Conservation (phyloP, 2,329 filamentous ascomycete species). For the Colletotrichum destructivum region DNA sequence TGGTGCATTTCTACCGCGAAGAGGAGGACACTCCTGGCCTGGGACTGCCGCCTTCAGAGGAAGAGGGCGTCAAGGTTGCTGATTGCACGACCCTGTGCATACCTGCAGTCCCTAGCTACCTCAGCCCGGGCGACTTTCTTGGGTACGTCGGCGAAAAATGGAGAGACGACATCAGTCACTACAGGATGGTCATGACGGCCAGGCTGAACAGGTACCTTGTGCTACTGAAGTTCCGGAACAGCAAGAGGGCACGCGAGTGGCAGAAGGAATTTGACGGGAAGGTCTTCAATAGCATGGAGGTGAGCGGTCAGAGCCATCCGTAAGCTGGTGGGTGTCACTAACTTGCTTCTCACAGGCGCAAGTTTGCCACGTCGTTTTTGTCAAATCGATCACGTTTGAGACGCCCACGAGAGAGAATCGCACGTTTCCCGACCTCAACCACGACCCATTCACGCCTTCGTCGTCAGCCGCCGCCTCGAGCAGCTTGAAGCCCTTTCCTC, state of each 20-base stretch:
- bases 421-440: constrained; percentile 72
- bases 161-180: constrained; percentile 89
- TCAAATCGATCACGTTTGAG: constrained; percentile 91
- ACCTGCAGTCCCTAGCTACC: constrained; percentile 93
- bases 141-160: constrained; percentile 93
- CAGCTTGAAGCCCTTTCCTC: constrained; percentile 73
- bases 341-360: constrained; percentile 73
- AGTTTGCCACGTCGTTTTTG: constrained; percentile 94
- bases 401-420: constrained; percentile 65
- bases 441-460: constrained; percentile 75
- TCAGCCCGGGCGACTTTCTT: constrained; percentile 90
- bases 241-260: constrained; percentile 83
- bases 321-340: constrained; percentile 32
- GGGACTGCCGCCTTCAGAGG: constrained; percentile 48
- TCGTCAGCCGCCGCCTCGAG: constrained; percentile 57
- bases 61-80: constrained; percentile 58
- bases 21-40: constrained; percentile 79
- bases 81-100: constrained; percentile 93
- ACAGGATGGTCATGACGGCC: constrained; percentile 92
- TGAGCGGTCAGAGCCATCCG: constrained; percentile 53
- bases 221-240: constrained; percentile 90
- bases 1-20: constrained; percentile 95
- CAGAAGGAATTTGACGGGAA: constrained; percentile 91
- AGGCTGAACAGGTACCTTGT: constrained; percentile 94
- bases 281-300: constrained; percentile 92